These are phyloP conservation scores for Penicillium glabrum DNA, from an alignment of 2,329 filamentous ascomycete genomes.

Conservation along the genomic window DNA sequence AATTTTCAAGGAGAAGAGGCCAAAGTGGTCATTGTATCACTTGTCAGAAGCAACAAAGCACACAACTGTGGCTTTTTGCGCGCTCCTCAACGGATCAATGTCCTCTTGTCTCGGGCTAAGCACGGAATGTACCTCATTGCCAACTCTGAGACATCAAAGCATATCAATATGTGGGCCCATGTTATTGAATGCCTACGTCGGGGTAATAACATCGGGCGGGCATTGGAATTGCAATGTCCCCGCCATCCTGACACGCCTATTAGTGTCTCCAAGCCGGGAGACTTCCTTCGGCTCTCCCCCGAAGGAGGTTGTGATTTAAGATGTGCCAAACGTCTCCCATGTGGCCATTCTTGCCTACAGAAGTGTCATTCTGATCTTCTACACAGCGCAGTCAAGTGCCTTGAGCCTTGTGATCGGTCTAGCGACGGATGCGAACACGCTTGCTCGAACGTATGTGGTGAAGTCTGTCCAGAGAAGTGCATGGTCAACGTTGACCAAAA, in stretches of 20 bases:
- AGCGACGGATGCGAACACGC: conserved; percentile 42
- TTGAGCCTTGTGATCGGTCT: conserved; percentile 40
- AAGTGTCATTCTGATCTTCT: conserved; percentile 48
- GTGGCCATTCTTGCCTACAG: conserved; percentile 47
- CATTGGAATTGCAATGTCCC: conserved; percentile 59
- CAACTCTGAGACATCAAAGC: conserved; percentile 58
- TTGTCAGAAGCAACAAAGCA: conserved; percentile 67
- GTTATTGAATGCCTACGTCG: conserved; percentile 55
- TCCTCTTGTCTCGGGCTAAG: conserved; percentile 64
- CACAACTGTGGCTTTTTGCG: conserved; percentile 64
- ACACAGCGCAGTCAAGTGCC: conserved; percentile 44
- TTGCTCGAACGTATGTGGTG: conserved; percentile 44
- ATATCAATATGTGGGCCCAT: conserved; percentile 63
- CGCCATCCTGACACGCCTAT: conserved; percentile 59
- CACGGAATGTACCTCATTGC: conserved; percentile 73
- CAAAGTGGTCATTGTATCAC: conserved; percentile 67
- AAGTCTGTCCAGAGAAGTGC: conserved; percentile 40
- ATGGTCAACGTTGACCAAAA: conserved; percentile 28
- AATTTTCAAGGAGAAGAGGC: conserved; percentile 79
- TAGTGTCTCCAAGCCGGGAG: conserved; percentile 52
- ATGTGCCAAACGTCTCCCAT: conserved; percentile 49
- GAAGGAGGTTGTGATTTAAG: conserved; percentile 61
- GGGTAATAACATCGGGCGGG: conserved; percentile 49
- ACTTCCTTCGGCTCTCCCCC: conserved; percentile 57
- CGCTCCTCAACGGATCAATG: conserved; percentile 68